These are phyloP conservation scores for Naematelia encephala DNA, from an alignment of 768 basidiomycete genomes.

Conservation along the genomic window DNA sequence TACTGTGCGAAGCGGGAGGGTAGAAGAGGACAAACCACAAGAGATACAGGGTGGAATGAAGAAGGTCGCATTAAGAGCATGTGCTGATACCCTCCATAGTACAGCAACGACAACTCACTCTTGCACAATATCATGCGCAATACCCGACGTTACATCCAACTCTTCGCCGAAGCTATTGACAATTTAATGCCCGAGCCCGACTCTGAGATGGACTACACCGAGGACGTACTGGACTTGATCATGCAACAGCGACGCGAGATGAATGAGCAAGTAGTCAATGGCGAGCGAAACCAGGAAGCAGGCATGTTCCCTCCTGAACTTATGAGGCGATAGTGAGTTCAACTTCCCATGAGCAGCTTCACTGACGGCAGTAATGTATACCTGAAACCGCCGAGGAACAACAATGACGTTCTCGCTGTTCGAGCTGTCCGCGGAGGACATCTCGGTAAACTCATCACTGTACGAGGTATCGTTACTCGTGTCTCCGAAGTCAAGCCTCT, in stretches of 20 bases:
- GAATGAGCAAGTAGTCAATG: constrained; percentile 58
- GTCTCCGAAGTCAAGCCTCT: constrained; percentile 99
- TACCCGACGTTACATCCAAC: constrained; percentile 78
- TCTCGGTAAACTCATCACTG: constrained; percentile 90
- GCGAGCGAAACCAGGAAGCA: constrained; percentile 28
- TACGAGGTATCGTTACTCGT: constrained; percentile 95
- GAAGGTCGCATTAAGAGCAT: too few relatives aligned
- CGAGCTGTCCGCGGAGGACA: constrained; percentile 81
- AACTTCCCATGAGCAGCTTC: not conserved
- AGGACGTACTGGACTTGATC: constrained; percentile 95
- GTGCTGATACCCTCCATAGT: constrained; percentile 51
- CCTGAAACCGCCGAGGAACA: constrained; percentile 68
- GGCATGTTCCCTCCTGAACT: constrained; percentile 82
- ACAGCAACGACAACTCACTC: constrained; percentile 60
- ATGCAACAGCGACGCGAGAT: constrained; percentile 87
- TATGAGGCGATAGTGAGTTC: constrained; percentile 86
- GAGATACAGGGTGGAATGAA: too few relatives aligned
- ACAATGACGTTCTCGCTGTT: constrained; percentile 64
- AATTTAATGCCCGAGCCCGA: constrained; percentile 81
- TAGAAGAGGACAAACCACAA: too few relatives aligned
- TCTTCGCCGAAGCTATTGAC: constrained; percentile 90
- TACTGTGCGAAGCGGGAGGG: too few relatives aligned
- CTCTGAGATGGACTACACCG: constrained; percentile 81
- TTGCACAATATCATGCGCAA: constrained; percentile 76
- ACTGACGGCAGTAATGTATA: constrained; percentile 72